Evolutionary conservation across 2,329 filamentous ascomycete species (phyloP), one percentile per base, ranked within the genome.

Genomic region (Aspergillus sojae): DNA sequence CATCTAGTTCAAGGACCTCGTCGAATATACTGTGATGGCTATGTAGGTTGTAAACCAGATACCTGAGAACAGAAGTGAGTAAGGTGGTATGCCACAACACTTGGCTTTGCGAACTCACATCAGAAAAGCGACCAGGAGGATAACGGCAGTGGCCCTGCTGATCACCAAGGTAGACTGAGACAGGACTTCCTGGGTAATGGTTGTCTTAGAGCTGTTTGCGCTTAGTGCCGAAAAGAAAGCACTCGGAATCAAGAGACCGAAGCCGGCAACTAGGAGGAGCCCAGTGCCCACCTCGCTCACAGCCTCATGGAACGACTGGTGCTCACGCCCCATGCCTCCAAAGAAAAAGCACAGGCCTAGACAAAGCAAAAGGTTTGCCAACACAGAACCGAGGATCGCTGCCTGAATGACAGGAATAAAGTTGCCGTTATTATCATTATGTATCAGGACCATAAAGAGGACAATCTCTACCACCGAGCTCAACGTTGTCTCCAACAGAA

Each of bases 381-480:
- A 77, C 52, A 96, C 91, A 0, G 91, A 94, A 41, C 93, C 92
- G 0, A 96, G 80, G 61, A 96, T 94, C 30, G 93, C 92, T 59
- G 91, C 91, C 73, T 92, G 88, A 70, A 96, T 92, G 69, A 95
- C 91, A n/a, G 85, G 83, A 64, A 90, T 79, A 34, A 79, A 65
- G 48, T 77, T 73, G n/a, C 79, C 79, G 12, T 75, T 70, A 23
- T 77, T 72, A 36, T 88, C 75, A 81, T 80, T 84, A 64, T 80
- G 78, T 54, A 95, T 83, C 52, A 96, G 80, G 2, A 94, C 86
- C 82, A 94, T 90, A 78, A 96, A 95, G 34, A 96, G 80, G 54
- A 96, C 86, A 62, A 96, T 89, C 74, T 96, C 92, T 58, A 95
- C 91, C 11, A 93, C 79, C 0, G 91, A 91, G 2, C 90, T 91